Percentiles rank a stretch among this genome's conserved stretches.
These are phyloP conservation scores for Cornus suecica DNA, from an alignment of 148 eudicot genomes.

Conservation along the genomic window DNA sequence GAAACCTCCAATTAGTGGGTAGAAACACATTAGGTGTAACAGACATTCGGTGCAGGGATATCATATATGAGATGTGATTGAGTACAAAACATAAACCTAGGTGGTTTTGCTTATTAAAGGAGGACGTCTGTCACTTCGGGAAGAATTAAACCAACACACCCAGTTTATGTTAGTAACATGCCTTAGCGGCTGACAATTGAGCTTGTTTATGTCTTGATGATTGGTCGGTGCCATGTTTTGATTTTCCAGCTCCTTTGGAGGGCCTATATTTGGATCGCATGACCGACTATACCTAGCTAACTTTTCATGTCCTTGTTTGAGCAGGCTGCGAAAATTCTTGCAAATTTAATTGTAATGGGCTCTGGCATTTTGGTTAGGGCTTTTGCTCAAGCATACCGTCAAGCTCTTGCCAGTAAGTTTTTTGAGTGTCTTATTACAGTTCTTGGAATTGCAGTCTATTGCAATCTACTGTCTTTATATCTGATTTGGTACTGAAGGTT, in stretches of 20 bases:
- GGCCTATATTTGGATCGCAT: neutral
- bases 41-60: too few species aligned
- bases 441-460: neutral
- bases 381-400: slow-evolving; percentile 69
- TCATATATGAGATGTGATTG: too few species aligned
- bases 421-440: neutral
- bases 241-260: neutral
- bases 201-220: neutral
- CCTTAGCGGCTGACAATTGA: too few species aligned
- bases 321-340: slow-evolving; percentile 66
- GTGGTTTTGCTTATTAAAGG: too few species aligned
- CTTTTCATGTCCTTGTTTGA: neutral
- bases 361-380: slow-evolving; percentile 64
- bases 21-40: too few species aligned
- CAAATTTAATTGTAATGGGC: slow-evolving; percentile 56
- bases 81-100: too few species aligned
- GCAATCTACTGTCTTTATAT: neutral
- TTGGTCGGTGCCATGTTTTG: neutral
- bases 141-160: too few species aligned
- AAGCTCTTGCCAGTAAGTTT: slow-evolving; percentile 66
- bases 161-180: too few species aligned
- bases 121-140: too few species aligned
- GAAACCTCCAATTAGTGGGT: too few species aligned
- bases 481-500: neutral
- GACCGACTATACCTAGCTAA: neutral